Base-by-base conservation (phyloP, 2,329 filamentous ascomycete species). In the Trichoderma arundinaceum region DNA sequence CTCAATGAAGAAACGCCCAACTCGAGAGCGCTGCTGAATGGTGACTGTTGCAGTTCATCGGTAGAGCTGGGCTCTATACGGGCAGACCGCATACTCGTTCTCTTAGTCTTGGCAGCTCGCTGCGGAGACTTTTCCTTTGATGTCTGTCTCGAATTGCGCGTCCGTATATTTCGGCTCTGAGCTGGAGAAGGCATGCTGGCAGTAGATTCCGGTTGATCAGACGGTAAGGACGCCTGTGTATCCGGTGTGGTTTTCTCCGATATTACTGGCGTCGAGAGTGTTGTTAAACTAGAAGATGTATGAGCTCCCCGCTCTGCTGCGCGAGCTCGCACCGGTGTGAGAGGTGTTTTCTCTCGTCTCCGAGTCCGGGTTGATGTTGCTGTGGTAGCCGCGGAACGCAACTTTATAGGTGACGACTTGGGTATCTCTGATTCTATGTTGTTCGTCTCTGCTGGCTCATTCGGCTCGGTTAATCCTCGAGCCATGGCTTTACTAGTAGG, bases 41-140 rank as follows among this genome's bases (percentile, higher is more conserved):
- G 75, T 0, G 83, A 82, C 13, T 72, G 72, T 7, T 80, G 77
- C 12, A 85, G 70, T 67, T 86, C 83, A 69, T 86, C 83, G 0
- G 82, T 79, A 12, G 83, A 85, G 13, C 78, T 74, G 0, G 79
- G 81, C 33, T 76, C 77, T n/a, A 74, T 66, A 15, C 75, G 75
- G 6, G 70, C 53, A 12, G 71, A 70, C 8, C 71, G 71, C 60
- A 70, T 71, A 6, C 71, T 68, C 48, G 69, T 66, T 39, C 68
- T 73, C 44, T 54, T 66, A 3, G 66, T 64, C 44, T 71, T 72
- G 13, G 63, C 70, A 13, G 67, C 49, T 12, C 69, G 67, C 33
- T 74, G 74, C 46, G 74, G 74, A 17, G 75, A 75, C 17, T 69
- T 72, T 4, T 74, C 73, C 13, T 69, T 73, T 1, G 67, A 59